A percentile compares a stretch with the other conserved stretches of the same genome.
Conservation (phyloP, 805 yeast genomes). For the Zygoascus biomembranicola region DNA sequence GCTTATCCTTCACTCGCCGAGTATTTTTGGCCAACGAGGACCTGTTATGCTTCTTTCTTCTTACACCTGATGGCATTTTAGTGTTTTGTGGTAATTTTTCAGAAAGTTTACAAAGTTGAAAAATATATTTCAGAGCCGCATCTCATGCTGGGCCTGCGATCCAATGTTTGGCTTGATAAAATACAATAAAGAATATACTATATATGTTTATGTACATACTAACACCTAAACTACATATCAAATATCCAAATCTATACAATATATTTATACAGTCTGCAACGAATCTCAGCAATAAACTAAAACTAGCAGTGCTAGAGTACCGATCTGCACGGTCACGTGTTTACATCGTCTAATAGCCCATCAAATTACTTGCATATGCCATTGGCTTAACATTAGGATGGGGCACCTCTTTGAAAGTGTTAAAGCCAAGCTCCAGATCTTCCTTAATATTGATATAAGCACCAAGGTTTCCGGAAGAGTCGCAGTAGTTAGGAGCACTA, state of each 20-base stretch:
- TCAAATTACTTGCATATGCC: conserved; percentile 59
- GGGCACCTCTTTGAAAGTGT: conserved; percentile 69
- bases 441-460: conserved; percentile 72
- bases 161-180: too few species aligned
- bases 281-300: neutral
- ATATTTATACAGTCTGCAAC: neutral
- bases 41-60: conserved; percentile 77
- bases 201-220: neutral
- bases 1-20: conserved; percentile 61
- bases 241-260: neutral
- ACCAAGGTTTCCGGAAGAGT: conserved; percentile 81
- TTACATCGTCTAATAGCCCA: conserved; percentile 10
- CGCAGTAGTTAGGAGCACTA: conserved; percentile 97
- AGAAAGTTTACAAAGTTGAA: neutral
- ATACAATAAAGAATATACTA: too few species aligned
- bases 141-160: neutral
- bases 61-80: conserved; percentile 43
- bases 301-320: too few species aligned
- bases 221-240: neutral
- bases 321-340: too few species aligned
- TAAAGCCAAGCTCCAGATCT: conserved; percentile 43
- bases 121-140: neutral
- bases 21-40: conserved; percentile 64
- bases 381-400: conserved; percentile 92
- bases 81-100: neutral